These are phyloP conservation scores for Phragmites australis DNA, from an alignment of 176 grass and related monocot genomes.

Conservation along the genomic window DNA sequence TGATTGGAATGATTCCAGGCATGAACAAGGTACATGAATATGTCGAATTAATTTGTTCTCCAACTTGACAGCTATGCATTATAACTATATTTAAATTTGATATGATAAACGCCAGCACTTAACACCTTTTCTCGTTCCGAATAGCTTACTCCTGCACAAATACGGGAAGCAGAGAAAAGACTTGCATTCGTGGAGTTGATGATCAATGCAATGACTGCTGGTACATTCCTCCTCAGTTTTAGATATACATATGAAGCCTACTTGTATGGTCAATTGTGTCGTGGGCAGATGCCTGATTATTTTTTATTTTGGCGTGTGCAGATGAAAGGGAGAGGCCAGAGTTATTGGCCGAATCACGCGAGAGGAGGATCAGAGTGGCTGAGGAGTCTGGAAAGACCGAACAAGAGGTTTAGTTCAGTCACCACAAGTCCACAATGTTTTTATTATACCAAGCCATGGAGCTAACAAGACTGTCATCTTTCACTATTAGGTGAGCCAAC, in stretches of 20 bases:
- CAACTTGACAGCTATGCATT: not conserved
- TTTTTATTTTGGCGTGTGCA: constrained; percentile 34
- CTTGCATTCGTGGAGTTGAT: constrained; percentile 86
- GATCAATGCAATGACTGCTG: constrained; percentile 87
- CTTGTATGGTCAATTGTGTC: not conserved
- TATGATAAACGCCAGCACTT: constrained; percentile 1
- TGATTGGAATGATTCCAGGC: constrained; percentile 65
- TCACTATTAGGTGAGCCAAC: constrained; percentile 74
- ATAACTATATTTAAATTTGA: constrained; percentile 13
- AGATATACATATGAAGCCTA: not conserved
- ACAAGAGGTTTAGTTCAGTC: constrained; percentile 91
- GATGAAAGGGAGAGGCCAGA: constrained; percentile 94
- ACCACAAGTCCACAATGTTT: not conserved
- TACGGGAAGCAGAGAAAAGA: constrained; percentile 97
- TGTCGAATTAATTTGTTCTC: not conserved
- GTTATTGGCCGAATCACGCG: constrained; percentile 76
- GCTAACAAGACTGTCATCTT: constrained; percentile 8
- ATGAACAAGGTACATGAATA: constrained; percentile 63
- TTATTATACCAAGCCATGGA: not conserved
- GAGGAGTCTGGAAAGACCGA: constrained; percentile 87
- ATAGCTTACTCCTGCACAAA: constrained; percentile 94
- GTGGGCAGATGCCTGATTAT: constrained; percentile 17
- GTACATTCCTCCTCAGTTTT: constrained; percentile 39
- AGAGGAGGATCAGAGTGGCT: constrained; percentile 76
- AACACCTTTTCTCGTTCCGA: constrained; percentile 9